Percentiles rank a stretch among this genome's conserved stretches.
Conservation (phyloP, 1,284 basidiomycete species). For the Quambalaria eucalypti region DNA sequence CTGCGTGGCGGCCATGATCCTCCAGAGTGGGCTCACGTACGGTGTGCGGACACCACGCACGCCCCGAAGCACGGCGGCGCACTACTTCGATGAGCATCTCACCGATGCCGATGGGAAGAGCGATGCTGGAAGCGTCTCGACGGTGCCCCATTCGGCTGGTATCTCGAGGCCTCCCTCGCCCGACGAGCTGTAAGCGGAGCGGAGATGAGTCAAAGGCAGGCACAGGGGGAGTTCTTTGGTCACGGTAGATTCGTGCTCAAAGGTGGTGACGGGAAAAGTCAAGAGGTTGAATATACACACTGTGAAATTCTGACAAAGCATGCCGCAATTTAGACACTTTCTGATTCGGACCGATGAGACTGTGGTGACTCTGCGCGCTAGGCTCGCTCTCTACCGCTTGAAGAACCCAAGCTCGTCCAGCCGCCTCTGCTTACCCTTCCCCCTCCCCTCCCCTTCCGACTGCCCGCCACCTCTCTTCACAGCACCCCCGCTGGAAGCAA, state of each 20-base stretch:
- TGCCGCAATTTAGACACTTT: no score
- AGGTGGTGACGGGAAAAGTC: neutral
- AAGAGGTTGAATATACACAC: no score
- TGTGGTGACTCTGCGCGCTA: no score
- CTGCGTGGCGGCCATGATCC: constrained; percentile 39
- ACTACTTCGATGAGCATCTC: constrained; percentile 63
- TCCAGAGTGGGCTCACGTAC: constrained; percentile 57
- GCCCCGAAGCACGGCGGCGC: constrained; percentile 73
- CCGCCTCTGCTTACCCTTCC: neutral
- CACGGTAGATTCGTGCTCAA: neutral
- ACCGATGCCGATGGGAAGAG: constrained; percentile 28
- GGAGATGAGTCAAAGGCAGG: neutral
- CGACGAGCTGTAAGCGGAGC: constrained; percentile 23
- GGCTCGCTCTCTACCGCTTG: neutral
- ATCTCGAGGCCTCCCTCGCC: constrained; percentile 35
- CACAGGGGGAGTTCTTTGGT: neutral
- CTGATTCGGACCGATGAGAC: no score
- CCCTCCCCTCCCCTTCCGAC: neutral
- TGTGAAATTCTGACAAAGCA: no score
- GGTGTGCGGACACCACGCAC: constrained; percentile 53
- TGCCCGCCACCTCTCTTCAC: neutral
- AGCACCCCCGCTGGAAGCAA: neutral
- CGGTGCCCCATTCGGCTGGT: constrained; percentile 18
- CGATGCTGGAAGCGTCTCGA: constrained; percentile 20
- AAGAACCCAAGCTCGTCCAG: neutral